phyloP scores from a whole-genome alignment of 2,329 filamentous ascomycete genomes.

The Penicillium vulpinum region DNA sequence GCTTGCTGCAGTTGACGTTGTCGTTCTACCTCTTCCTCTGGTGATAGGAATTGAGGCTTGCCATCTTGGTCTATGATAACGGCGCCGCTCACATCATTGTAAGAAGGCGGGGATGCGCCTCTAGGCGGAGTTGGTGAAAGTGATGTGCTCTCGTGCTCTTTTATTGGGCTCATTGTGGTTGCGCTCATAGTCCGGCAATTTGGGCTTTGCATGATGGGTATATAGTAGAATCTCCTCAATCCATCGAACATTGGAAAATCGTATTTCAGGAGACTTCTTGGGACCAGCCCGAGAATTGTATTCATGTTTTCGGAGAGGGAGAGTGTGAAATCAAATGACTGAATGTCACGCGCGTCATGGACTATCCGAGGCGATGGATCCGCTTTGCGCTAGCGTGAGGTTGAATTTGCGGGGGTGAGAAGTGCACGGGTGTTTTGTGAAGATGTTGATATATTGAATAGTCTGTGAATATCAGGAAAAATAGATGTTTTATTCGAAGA shows the following conservation, averaged over 20 bases:
- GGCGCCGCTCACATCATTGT: conserved; percentile 30
- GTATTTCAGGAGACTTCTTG: neutral
- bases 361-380: neutral
- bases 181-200: no score
- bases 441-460: no score
- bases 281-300: neutral
- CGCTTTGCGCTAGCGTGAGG: neutral
- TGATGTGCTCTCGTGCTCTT: neutral
- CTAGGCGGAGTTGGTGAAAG: neutral
- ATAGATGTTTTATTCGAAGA: no score
- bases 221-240: neutral
- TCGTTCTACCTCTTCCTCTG: conserved; percentile 26
- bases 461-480: no score
- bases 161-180: no score
- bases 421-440: no score
- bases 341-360: neutral
- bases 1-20: conserved; percentile 18
- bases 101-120: conserved; percentile 17
- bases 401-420: conserved; percentile 1
- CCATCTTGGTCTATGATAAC: conserved; percentile 29
- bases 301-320: neutral
- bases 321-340: no score
- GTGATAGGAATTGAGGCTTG: conserved; percentile 26
- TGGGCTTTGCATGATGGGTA: conserved; percentile 1
- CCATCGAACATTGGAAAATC: neutral